Evolutionary conservation across 2,329 filamentous ascomycete species (phyloP), one percentile per base, ranked within the genome.

Genomic region (Cladosporium sp.): DNA sequence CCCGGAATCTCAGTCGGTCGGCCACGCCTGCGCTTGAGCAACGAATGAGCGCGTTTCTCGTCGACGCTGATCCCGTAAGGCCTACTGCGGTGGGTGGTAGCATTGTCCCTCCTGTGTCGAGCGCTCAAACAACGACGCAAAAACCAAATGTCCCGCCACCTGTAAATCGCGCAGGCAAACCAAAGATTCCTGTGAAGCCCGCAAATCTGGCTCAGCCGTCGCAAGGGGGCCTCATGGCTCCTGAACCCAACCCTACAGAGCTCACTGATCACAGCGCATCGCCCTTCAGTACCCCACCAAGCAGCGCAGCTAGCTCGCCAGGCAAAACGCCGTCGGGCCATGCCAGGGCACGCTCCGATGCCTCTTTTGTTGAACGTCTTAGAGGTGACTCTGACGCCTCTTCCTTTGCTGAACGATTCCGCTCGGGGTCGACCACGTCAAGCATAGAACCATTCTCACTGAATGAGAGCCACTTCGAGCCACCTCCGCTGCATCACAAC

Each of bases 261-360:
- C 26, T 69, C 6, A 73, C 76, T 2, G 82, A 84, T 49, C 81
- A 81, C 34, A 79, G 80, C 59, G 73, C 88, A 0, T 97, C 94
- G 0, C 93, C 94, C 0, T 97, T 97, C 74, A 93, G 84, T 73
- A 97, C 92, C 39, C 93, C 93, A 21, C 92, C 93, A 0, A 89
- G 88, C 70, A 94, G 90, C 74, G 85, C 86, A 5, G 88, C 86
- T 64, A 89, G 84, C 51, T 74, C 74, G 4, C 79, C 78, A 14
- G 70, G 66, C 30, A 65, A 65, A 36, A 43, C 49, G 7, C 60
- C 60, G 5, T 23, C 58, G 14, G 36, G 48, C 18, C 49, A 61
- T 63, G 23, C 68, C 61, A 54, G 64, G 58, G 8, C 48, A 59
- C n/a, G 23, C 11, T 70, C 73, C 26, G 67, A 72, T 61, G 72